phyloP scores from a whole-genome alignment of 768 basidiomycete genomes.

The Mrakia blollopis region DNA sequence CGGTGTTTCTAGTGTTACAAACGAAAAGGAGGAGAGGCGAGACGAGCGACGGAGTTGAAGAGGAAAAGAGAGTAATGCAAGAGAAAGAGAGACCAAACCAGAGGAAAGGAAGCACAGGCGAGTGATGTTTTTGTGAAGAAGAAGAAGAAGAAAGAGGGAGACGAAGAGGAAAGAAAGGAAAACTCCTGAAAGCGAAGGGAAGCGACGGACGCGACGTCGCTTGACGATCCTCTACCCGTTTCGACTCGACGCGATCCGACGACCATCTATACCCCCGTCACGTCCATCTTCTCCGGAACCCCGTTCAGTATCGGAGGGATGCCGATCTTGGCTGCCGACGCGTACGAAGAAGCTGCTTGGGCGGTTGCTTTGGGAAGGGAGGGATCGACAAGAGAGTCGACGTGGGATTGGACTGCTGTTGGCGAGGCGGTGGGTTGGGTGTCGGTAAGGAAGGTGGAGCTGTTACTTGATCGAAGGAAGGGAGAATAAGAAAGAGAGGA shows the following conservation, averaged over 20 bases:
- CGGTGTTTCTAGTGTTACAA: too few relatives aligned
- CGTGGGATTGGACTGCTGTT: background rate
- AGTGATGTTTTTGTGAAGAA: background rate
- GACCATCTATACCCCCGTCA: background rate
- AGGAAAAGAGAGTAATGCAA: background rate
- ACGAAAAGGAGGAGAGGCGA: too few relatives aligned
- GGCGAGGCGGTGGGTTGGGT: slow-evolving; percentile 16
- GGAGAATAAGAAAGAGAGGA: background rate
- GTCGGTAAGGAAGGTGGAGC: slow-evolving; percentile 23
- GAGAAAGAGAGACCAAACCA: background rate
- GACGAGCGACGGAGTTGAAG: background rate
- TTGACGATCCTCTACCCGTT: too few relatives aligned
- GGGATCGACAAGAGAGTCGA: slow-evolving; percentile 8
- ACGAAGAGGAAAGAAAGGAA: background rate
- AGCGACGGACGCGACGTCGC: background rate
- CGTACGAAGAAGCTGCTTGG: slow-evolving; percentile 12
- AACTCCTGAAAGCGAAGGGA: background rate
- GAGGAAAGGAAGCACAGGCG: background rate
- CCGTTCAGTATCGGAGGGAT: slow-evolving; percentile 28
- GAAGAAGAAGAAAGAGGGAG: background rate
- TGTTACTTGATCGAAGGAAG: background rate
- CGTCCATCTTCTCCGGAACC: background rate
- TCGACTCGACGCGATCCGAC: too few relatives aligned
- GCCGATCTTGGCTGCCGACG: slow-evolving; percentile 23
- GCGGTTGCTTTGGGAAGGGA: slow-evolving; percentile 11